Conservation (phyloP, 2,329 filamentous ascomycete genomes). For the Penicillium sp. region DNA sequence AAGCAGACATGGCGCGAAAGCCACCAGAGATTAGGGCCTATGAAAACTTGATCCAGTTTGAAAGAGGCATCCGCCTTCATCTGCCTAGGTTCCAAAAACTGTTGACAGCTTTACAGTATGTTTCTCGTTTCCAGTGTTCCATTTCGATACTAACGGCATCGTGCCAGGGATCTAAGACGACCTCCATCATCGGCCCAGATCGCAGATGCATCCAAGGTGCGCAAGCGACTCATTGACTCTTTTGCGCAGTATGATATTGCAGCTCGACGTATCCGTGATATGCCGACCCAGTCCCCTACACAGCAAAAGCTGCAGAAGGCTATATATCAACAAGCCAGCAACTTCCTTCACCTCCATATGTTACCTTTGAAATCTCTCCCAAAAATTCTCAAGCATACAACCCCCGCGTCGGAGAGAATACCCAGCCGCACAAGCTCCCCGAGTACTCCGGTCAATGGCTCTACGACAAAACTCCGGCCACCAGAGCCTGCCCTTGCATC, state of each 20-base stretch:
- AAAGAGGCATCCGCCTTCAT: constrained; percentile 77
- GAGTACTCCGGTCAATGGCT: constrained; percentile 23
- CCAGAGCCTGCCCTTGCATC: constrained; percentile 52
- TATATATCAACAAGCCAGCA: constrained; percentile 76
- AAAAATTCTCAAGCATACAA: constrained; percentile 63
- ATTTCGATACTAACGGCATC: constrained; percentile 8
- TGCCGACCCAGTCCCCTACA: constrained; percentile 68
- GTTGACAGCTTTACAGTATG: constrained; percentile 66
- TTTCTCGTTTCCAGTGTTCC: constrained; percentile 4
- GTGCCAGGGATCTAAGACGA: constrained; percentile 57
- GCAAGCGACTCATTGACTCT: constrained; percentile 83
- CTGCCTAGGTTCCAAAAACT: constrained; percentile 81
- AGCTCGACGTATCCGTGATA: constrained; percentile 74
- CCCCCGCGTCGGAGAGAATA: constrained; percentile 46
- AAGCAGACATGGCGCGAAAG: constrained; percentile 63
- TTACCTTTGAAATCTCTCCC: constrained; percentile 76
- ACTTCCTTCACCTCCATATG: constrained; percentile 87
- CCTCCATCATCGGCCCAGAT: constrained; percentile 69
- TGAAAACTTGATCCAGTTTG: constrained; percentile 79
- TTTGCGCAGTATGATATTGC: constrained; percentile 85
- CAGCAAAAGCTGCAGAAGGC: constrained; percentile 75
- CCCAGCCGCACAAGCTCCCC: constrained; percentile 26
- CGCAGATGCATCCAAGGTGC: constrained; percentile 80
- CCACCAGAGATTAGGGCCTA: constrained; percentile 77
- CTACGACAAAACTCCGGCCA: constrained; percentile 27